Percentiles rank a stretch among this genome's conserved stretches.
Conservation (phyloP, 345 rosid genomes). For the Salix suchowensis region DNA sequence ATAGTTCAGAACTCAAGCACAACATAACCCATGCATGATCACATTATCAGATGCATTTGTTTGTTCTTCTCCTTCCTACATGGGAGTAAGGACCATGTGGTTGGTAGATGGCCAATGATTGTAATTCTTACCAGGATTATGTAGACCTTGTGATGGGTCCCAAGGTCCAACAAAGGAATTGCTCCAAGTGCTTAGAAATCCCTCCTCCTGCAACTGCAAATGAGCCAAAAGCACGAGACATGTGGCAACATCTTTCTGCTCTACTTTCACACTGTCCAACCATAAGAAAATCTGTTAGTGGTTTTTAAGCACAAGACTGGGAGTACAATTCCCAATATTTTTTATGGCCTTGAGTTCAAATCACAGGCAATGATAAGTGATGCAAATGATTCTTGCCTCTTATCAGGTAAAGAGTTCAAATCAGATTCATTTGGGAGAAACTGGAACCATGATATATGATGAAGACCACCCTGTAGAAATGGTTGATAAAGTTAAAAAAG, state of each 20-base stretch:
- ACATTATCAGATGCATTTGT: neutral
- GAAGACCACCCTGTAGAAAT: constrained; percentile 70
- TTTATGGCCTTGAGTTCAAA: constrained; percentile 10
- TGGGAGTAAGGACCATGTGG: neutral
- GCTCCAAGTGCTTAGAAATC: constrained; percentile 89
- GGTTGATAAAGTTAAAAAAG: neutral
- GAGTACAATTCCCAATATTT: neutral
- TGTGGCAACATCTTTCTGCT: constrained; percentile 80
- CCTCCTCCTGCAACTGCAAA: constrained; percentile 78
- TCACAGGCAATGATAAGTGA: neutral
- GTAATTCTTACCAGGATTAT: constrained; percentile 79
- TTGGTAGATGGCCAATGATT: neutral
- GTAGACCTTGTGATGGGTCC: constrained; percentile 99
- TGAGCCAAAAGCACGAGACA: constrained; percentile 86
- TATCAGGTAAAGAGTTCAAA: constrained; percentile 57
- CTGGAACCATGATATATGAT: constrained; percentile 93
- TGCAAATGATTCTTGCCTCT: constrained; percentile 46
- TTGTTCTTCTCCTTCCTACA: constrained; percentile 3
- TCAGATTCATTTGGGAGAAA: constrained; percentile 85
- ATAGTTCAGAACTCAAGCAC: neutral
- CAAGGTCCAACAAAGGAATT: constrained; percentile 99
- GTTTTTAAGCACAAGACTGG: neutral
- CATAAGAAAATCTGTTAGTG: neutral
- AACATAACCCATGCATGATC: neutral
- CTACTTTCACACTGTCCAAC: constrained; percentile 56